Base-by-base conservation (phyloP, 2,329 filamentous ascomycete species). In the Dendryphion nanum region DNA sequence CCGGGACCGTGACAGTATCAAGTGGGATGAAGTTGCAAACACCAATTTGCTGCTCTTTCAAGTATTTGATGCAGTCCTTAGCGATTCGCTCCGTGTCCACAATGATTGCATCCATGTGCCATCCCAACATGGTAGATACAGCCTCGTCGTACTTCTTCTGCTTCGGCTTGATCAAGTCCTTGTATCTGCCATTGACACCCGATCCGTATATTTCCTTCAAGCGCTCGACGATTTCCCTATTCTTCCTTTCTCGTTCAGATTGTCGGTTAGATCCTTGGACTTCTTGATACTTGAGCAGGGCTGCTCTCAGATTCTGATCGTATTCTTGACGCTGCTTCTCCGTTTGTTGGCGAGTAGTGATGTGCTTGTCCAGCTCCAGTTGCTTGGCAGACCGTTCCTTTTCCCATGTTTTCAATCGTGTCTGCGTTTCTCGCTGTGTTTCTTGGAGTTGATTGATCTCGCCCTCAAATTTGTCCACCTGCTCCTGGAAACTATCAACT, bases 131-230 rank as follows among this genome's bases (percentile, higher is more conserved):
- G 16, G 89, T 94, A 54, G 88, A 89, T 47, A 98, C 87, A 31
- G 93, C 93, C 51, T 93, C 88, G 47, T 93, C 87, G 57, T 84
- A 98, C 64, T 96, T 97, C 69, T 95, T 96, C 70, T 96, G 89
- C 67, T 96, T 97, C 1, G 93, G 91, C 50, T 88, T 90, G 71
- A 93, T 96, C 29, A 98, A 78, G 49, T 95, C 89, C 46, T 89
- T 88, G 31, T 97, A 81, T 31, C 91, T 83, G 15, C 93, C 93
- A 50, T 87, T 87, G 30, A 98, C 91, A 32, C 91, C 91, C 3
- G 50, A 40, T 1, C 89, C 88, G 54, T 89, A 95, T 47, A 95
- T 86, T 36, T 89, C 85, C 66, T 95, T 95, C 55, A 98, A 75
- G 20, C 87, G 83, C 8, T 83, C 82, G 21, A 97, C 83, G 59